Conservation (phyloP, 305 asterid species). For the Fraxinus platypoda region DNA sequence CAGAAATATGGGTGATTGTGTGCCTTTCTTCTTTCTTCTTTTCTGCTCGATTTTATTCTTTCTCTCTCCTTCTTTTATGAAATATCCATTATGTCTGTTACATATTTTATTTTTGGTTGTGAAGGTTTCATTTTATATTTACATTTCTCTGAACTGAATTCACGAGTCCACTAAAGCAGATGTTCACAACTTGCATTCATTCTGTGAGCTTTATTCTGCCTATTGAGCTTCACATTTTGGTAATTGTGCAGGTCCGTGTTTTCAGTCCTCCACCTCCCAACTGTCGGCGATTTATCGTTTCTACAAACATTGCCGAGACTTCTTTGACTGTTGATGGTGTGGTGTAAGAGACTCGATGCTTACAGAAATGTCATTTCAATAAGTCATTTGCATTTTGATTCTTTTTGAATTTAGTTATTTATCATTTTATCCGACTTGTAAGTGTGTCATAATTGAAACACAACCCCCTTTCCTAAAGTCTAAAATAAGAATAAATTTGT, state of each 20-base stretch:
- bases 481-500: not conserved
- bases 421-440: not conserved
- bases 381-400: not conserved
- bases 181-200: not conserved
- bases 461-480: not conserved
- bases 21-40: not conserved
- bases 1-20: not conserved
- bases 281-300: conserved; percentile 87
- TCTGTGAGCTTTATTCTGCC: conserved; percentile 3
- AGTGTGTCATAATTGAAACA: not conserved
- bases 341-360: conserved; percentile 59
- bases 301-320: conserved; percentile 97
- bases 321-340: conserved; percentile 99
- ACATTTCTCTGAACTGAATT: conserved; percentile 20
- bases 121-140: not conserved
- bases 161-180: conserved; percentile 2
- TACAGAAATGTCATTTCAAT: conserved; percentile 7
- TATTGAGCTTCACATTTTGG: conserved; percentile 20
- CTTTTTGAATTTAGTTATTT: not conserved
- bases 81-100: not conserved
- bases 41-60: not conserved
- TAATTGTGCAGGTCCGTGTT: conserved; percentile 78
- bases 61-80: not conserved
- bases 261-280: conserved; percentile 80
- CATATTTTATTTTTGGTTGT: not conserved